Evolutionary conservation across 2,329 filamentous ascomycete genomes (phyloP).

Genomic region (Nigrograna mackinnonii): DNA sequence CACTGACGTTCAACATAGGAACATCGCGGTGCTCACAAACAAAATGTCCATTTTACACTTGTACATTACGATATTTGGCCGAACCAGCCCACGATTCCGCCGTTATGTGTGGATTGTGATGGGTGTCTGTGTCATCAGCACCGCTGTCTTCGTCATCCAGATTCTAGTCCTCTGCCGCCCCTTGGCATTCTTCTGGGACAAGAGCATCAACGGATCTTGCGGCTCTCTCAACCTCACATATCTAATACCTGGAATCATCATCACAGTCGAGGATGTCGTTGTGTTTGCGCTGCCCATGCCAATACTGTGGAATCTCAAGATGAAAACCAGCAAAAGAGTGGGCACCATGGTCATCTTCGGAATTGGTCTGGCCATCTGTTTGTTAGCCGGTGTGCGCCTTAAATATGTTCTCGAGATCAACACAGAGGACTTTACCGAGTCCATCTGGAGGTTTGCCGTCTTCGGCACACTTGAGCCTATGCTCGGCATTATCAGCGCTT

Average conservation of each 20-base stretch:
- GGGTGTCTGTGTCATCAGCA: neutral
- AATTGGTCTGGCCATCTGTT: slow-evolving; percentile 10
- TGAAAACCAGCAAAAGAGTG: slow-evolving; percentile 6
- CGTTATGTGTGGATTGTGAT: slow-evolving; percentile 1
- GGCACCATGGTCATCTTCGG: slow-evolving; percentile 8
- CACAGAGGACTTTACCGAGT: slow-evolving; percentile 6
- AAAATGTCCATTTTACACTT: slow-evolving; percentile 10
- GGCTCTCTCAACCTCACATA: slow-evolving; percentile 6
- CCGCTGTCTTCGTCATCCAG: slow-evolving; percentile 5
- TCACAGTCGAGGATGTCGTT: slow-evolving; percentile 5
- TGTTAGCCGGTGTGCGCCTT: slow-evolving; percentile 8
- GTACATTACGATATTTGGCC: slow-evolving; percentile 6
- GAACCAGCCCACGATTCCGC: slow-evolving; percentile 2
- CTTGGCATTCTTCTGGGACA: slow-evolving; percentile 10
- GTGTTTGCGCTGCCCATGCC: slow-evolving; percentile 10
- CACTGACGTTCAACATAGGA: neutral
- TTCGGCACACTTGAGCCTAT: slow-evolving; percentile 13
- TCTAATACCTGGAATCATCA: slow-evolving; percentile 10
- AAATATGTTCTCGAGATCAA: slow-evolving; percentile 12
- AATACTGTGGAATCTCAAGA: slow-evolving; percentile 8
- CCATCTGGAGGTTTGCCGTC: slow-evolving; percentile 10
- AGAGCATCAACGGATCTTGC: slow-evolving; percentile 6
- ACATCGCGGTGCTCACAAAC: slow-evolving; percentile 2
- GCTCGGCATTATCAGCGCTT: slow-evolving; percentile 15
- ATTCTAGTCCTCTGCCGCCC: slow-evolving; percentile 6